Conservation (phyloP, 805 yeast genomes). For the Candida palmyrensis region DNA sequence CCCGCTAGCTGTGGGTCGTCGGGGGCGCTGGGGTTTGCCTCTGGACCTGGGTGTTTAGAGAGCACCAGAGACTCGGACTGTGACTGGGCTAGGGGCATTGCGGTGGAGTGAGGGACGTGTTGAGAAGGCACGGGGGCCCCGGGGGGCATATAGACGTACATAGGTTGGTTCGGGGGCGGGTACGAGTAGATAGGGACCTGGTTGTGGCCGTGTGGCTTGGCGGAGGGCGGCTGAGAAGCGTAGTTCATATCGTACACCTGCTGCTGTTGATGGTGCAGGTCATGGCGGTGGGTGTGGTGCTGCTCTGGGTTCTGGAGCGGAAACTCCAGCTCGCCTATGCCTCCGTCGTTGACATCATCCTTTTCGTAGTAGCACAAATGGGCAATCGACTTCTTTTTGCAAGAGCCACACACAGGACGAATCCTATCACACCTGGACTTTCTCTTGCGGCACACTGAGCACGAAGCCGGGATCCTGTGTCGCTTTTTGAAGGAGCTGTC, state of each 20-base stretch:
- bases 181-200: conserved; percentile 1
- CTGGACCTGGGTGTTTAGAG: neutral
- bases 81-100: too few species aligned
- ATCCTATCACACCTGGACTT: conserved; percentile 39
- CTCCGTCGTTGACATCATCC: conserved; percentile 4
- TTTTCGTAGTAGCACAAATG: conserved; percentile 37
- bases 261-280: conserved; percentile 6
- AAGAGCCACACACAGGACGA: conserved; percentile 39
- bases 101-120: too few species aligned
- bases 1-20: too few species aligned
- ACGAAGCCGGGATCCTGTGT: conserved; percentile 37
- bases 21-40: too few species aligned
- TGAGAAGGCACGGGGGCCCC: too few species aligned
- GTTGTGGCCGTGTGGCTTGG: neutral
- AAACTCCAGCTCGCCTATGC: neutral
- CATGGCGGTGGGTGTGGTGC: conserved; percentile 1
- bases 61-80: conserved; percentile 1
- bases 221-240: conserved; percentile 1
- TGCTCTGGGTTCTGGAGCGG: conserved; percentile 1
- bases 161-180: conserved; percentile 4
- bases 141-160: conserved; percentile 1
- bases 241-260: conserved; percentile 6
- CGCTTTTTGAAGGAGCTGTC: too few species aligned
- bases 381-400: conserved; percentile 38
- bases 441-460: conserved; percentile 40